These are phyloP conservation scores for Graphiopsis chlorocephala DNA, from an alignment of 2,329 filamentous ascomycete genomes.

Conservation along the genomic window DNA sequence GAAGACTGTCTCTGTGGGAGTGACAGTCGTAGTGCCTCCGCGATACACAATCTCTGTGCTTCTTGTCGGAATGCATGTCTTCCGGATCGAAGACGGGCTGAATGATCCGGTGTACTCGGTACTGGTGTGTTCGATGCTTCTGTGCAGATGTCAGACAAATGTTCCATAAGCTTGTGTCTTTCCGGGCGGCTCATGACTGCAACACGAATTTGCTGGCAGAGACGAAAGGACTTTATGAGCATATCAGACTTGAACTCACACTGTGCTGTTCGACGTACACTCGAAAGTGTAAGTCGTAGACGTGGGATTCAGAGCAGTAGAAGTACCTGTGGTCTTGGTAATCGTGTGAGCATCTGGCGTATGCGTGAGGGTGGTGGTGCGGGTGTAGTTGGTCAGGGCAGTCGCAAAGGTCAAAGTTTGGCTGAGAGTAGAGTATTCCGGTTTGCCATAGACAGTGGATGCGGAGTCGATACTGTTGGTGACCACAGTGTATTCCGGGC, in stretches of 20 bases:
- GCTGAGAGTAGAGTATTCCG: not conserved
- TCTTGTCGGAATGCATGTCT: not conserved
- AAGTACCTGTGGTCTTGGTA: not conserved
- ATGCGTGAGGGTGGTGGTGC: conserved; percentile 4
- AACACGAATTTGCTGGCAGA: not conserved
- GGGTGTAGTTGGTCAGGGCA: not conserved
- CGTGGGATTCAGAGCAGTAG: conserved; percentile 4
- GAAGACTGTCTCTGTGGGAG: not conserved
- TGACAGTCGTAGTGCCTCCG: conserved; percentile 3
- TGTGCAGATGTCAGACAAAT: not conserved
- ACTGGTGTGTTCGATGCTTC: conserved; percentile 1
- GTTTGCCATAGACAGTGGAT: not conserved
- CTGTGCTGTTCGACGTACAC: conserved; percentile 6
- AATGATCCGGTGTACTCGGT: conserved; percentile 7
- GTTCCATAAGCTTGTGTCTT: not conserved
- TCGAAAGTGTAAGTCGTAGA: conserved; percentile 6
- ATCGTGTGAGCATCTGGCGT: not conserved
- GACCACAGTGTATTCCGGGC: not conserved
- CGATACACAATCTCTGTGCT: not conserved
- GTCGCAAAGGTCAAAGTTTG: conserved; percentile 1
- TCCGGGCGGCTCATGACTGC: not conserved
- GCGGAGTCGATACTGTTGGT: not conserved
- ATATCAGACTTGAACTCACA: not conserved
- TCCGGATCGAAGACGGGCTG: not conserved
- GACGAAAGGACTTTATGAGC: not conserved